Evolutionary conservation across 139 green algal genomes (phyloP).

Genomic region (Eudorina sp.): DNA sequence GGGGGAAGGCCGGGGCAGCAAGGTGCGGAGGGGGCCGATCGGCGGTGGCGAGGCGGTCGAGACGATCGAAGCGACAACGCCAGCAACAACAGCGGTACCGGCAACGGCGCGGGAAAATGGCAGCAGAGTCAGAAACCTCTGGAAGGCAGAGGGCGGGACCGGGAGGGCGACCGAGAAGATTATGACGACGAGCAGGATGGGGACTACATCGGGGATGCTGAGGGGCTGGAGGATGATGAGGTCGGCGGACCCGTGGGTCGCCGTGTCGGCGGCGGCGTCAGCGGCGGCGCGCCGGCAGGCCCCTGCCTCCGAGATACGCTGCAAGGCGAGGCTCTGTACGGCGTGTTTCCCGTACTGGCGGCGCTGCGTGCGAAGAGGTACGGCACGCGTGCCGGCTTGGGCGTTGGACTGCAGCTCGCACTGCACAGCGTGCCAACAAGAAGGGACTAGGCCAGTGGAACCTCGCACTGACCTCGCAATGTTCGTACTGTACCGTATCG

Average conservation of each 20-base stretch:
- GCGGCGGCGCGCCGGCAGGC: neutral
- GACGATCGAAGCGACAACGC: neutral
- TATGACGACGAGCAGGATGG: neutral
- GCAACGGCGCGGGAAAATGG: too few relatives aligned
- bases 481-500: too few relatives aligned
- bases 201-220: neutral
- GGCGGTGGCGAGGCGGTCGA: neutral
- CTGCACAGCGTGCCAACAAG: too few relatives aligned
- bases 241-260: neutral
- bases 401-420: too few relatives aligned
- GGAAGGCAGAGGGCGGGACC: neutral
- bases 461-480: too few relatives aligned
- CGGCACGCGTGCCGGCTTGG: too few relatives aligned
- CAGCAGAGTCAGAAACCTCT: neutral
- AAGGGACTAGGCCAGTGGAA: too few relatives aligned
- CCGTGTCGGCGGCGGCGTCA: neutral
- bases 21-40: neutral
- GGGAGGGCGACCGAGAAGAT: neutral
- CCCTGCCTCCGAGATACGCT: slow-evolving; percentile 44
- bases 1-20: too few relatives aligned
- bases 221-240: neutral
- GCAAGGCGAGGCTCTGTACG: slow-evolving; percentile 78
- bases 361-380: slow-evolving; percentile 70
- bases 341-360: slow-evolving; percentile 80
- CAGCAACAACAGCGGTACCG: neutral